Evolutionary conservation across 345 rosid genomes (phyloP).

Genomic region (Litchi chinensis): DNA sequence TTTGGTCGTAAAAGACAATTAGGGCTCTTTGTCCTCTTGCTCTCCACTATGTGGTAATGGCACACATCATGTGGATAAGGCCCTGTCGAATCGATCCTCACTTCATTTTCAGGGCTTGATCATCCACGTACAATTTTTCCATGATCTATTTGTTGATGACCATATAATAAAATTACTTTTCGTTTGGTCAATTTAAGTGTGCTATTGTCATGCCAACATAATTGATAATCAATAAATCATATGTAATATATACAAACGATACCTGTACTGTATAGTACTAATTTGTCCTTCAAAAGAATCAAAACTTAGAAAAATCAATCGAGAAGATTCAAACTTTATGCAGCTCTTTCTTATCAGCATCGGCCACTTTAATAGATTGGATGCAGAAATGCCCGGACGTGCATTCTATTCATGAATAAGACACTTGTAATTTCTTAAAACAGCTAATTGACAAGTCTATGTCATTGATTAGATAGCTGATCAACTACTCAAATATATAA

Average conservation of each 20-base stretch:
- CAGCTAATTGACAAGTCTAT: background rate
- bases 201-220: background rate
- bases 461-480: background rate
- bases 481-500: background rate
- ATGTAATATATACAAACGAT: too few relatives aligned
- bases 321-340: background rate
- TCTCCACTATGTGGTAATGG: background rate
- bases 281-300: background rate
- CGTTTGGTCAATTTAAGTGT: conserved; percentile 4
- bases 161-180: too few relatives aligned
- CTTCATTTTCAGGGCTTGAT: background rate
- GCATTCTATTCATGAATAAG: background rate
- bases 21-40: background rate
- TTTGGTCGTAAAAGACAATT: conserved; percentile 8
- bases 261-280: background rate
- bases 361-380: background rate
- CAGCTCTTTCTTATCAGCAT: background rate
- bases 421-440: background rate
- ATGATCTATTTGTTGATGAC: background rate
- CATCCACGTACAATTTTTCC: background rate
- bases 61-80: conserved; percentile 5
- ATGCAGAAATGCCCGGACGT: background rate
- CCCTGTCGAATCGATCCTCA: background rate
- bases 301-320: background rate
- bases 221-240: too few relatives aligned